Base-by-base conservation (phyloP, 495 filamentous ascomycete species). In the Podospora australis region DNA sequence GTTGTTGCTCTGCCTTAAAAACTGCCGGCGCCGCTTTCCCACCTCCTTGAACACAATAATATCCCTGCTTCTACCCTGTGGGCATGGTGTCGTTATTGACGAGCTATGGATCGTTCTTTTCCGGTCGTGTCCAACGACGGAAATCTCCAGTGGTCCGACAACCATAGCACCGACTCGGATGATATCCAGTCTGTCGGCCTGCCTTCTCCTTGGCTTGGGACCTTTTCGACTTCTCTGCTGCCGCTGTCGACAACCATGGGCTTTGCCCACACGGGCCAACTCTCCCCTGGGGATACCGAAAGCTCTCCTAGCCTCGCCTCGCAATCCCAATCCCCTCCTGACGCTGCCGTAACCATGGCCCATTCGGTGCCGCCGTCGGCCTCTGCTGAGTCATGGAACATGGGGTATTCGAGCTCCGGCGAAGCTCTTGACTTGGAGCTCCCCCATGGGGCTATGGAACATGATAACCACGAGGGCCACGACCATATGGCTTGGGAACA, bases 101-200 rank as follows among this genome's bases (percentile, higher is more conserved):
- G 61, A 60, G 62, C 59, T 41, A 75, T 75, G 72, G 68, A 69
- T 44, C 54, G 51, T 53, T 59, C 58, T 56, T 56, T 66, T 57
- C 53, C 68, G 53, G 55, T 69, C 49, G 66, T 58, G 52, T 48
- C 63, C 48, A 62, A 64, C 62, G 65, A 69, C 53, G 71, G 62
- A 53, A 65, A 67, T 45, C 56, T 68, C 41, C 42, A 53, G 29
- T 72, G 71, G 71, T 58, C 67, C 30, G 69, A 71, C 57, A 63
- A 58, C 57, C 63, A 60, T 56, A 72, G 68, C 51, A 65, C 69
- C 56, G 62, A 68, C 47, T 67, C 70, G 26, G 68, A 70, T 53
- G 70, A 67, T 41, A 59, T 49, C 34, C 67, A 62, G 20, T 62
- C 67, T 6, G 53, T 59, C 35, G 59, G 49, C 42, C 54, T 69